Percentiles rank a stretch among this genome's conserved stretches.
Conservation (phyloP, 192 early-diverging fungal genomes). For the Mortierella hygrophila region DNA sequence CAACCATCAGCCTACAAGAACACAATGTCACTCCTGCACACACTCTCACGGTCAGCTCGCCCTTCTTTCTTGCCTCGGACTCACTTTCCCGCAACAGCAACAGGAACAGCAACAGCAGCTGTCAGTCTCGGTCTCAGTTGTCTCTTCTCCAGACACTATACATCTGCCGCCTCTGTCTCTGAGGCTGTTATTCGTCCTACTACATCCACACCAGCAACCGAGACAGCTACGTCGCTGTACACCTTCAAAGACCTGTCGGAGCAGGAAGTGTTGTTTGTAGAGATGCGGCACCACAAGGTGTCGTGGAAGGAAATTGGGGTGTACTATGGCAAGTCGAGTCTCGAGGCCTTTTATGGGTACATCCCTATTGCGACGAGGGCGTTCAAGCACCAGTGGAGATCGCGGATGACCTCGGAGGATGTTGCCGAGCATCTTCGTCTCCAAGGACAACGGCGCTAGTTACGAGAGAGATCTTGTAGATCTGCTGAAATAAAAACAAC, state of each 20-base stretch:
- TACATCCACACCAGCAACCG: not conserved
- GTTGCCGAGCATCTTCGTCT: conserved; percentile 16
- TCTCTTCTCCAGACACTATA: not conserved
- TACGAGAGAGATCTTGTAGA: too few species aligned
- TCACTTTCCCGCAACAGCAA: not conserved
- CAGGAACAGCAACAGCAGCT: not conserved
- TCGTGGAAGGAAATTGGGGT: conserved; percentile 1
- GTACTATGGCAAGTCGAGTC: not conserved
- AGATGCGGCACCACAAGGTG: conserved; percentile 26
- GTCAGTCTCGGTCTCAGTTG: not conserved
- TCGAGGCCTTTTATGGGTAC: conserved; percentile 20
- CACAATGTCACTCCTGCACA: not conserved
- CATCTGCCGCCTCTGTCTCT: not conserved
- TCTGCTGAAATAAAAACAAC: too few species aligned
- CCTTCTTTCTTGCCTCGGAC: not conserved
- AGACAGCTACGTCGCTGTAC: not conserved
- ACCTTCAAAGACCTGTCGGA: conserved; percentile 17
- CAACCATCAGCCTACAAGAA: not conserved
- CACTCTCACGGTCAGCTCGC: not conserved
- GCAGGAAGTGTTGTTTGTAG: conserved; percentile 22
- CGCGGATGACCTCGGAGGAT: conserved; percentile 31
- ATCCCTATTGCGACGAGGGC: conserved; percentile 17
- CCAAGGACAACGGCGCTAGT: too few species aligned
- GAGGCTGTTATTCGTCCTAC: not conserved
- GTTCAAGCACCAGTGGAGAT: conserved; percentile 14